phyloP scores from a whole-genome alignment of 192 early-diverging fungal species.

The Coemansia sp. region DNA sequence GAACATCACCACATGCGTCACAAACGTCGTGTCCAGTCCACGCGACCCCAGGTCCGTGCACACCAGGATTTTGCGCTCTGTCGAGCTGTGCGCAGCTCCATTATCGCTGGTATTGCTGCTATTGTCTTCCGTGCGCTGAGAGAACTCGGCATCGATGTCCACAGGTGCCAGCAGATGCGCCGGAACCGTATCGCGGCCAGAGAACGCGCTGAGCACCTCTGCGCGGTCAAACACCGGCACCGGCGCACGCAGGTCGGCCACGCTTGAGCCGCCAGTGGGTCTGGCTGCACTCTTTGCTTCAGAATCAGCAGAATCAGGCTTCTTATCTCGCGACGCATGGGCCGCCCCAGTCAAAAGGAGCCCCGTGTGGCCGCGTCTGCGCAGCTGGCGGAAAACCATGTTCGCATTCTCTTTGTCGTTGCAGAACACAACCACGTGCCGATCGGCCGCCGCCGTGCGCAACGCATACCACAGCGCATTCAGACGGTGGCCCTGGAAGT shows the following conservation, averaged over 20 bases:
- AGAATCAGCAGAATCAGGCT: not conserved
- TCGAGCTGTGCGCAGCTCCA: not conserved
- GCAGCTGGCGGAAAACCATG: conserved; percentile 58
- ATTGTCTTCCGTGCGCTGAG: not conserved
- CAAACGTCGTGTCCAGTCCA: conserved; percentile 85
- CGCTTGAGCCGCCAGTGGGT: conserved; percentile 21
- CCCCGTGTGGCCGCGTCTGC: conserved; percentile 56
- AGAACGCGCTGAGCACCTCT: conserved; percentile 36
- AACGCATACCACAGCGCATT: conserved; percentile 70
- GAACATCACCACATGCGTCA: conserved; percentile 85
- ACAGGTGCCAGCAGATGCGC: conserved; percentile 27
- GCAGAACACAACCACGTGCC: conserved; percentile 84
- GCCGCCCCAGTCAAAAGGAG: conserved; percentile 56
- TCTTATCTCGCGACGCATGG: not conserved
- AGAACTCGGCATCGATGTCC: conserved; percentile 12
- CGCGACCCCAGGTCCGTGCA: conserved; percentile 91
- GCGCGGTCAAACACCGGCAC: conserved; percentile 32
- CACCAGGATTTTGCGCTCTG: conserved; percentile 64
- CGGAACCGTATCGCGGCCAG: conserved; percentile 26
- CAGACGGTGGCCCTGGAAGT: conserved; percentile 70
- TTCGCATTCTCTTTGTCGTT: conserved; percentile 70
- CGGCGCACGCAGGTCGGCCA: conserved; percentile 31
- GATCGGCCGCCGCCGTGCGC: conserved; percentile 64
- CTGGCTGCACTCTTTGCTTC: conserved; percentile 4
- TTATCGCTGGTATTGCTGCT: not conserved